phyloP scores from a whole-genome alignment of 805 yeast genomes.

The Candida silvicultrix region DNA sequence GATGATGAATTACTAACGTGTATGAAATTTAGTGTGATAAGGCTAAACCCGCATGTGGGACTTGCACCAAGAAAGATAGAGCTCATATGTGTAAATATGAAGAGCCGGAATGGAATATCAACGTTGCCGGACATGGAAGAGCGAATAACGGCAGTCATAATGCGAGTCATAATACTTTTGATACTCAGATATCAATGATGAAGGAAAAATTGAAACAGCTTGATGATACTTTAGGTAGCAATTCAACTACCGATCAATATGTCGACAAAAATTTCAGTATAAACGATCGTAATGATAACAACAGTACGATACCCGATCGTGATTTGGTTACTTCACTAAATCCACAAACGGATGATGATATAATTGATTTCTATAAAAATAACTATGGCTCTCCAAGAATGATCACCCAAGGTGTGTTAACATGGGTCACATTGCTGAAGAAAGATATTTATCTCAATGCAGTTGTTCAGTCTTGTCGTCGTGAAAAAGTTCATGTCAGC shows the following conservation, averaged over 20 bases:
- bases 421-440: conserved; percentile 19
- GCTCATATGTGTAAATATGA: conserved; percentile 15
- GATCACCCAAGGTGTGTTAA: conserved; percentile 15
- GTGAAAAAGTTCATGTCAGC: not conserved
- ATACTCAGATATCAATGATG: no score
- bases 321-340: no score
- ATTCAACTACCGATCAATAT: not conserved
- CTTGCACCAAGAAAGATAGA: conserved; percentile 13
- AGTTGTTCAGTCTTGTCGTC: conserved; percentile 5
- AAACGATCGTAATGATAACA: no score
- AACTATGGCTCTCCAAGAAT: conserved; percentile 4
- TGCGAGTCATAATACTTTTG: no score
- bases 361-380: conserved; percentile 10
- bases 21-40: conserved; percentile 20
- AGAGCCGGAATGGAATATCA: conserved; percentile 17
- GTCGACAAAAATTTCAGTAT: no score
- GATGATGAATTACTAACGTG: not conserved
- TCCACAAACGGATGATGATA: conserved; percentile 2
- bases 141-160: not conserved
- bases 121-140: not conserved
- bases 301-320: no score
- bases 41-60: conserved; percentile 17
- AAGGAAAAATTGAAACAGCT: not conserved
- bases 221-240: not conserved
- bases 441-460: conserved; percentile 20